Evolutionary conservation across 2,329 filamentous ascomycete genomes (phyloP).

Genomic region (Chaetomium globosum): DNA sequence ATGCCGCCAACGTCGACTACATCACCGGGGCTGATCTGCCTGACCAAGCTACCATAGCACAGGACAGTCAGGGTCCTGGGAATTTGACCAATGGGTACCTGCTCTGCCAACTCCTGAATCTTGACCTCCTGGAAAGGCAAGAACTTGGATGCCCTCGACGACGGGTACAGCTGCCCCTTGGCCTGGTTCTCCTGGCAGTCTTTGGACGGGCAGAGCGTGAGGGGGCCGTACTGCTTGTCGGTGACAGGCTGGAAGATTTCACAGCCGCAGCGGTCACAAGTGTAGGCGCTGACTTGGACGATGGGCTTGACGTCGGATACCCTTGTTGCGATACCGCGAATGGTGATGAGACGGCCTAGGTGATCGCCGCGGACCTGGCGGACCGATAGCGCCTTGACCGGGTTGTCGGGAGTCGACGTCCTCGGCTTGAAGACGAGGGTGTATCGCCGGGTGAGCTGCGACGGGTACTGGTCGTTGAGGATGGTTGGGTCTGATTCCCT

Average conservation of each 20-base stretch:
- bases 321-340: slow-evolving; percentile 89
- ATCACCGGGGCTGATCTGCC: slow-evolving; percentile 89
- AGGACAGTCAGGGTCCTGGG: slow-evolving; percentile 87
- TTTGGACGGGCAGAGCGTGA: slow-evolving; percentile 83
- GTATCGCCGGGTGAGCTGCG: slow-evolving; percentile 89
- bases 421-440: slow-evolving; percentile 94
- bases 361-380: slow-evolving; percentile 91
- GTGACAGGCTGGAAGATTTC: slow-evolving; percentile 97
- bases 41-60: slow-evolving; percentile 82
- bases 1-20: slow-evolving; percentile 92
- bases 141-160: slow-evolving; percentile 95
- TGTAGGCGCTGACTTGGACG: slow-evolving; percentile 97
- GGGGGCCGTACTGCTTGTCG: slow-evolving; percentile 85
- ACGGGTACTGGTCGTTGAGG: slow-evolving; percentile 79
- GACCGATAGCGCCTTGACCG: slow-evolving; percentile 74
- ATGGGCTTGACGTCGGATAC: slow-evolving; percentile 98
- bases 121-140: slow-evolving; percentile 97
- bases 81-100: slow-evolving; percentile 97
- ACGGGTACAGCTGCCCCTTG: slow-evolving; percentile 90
- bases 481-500: slow-evolving; percentile 64
- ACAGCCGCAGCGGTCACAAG: slow-evolving; percentile 92
- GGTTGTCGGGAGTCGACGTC: slow-evolving; percentile 68
- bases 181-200: slow-evolving; percentile 89
- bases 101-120: slow-evolving; percentile 98
- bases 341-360: slow-evolving; percentile 87